Conservation (phyloP, 345 rosid species). For the Aquilaria malaccensis region DNA sequence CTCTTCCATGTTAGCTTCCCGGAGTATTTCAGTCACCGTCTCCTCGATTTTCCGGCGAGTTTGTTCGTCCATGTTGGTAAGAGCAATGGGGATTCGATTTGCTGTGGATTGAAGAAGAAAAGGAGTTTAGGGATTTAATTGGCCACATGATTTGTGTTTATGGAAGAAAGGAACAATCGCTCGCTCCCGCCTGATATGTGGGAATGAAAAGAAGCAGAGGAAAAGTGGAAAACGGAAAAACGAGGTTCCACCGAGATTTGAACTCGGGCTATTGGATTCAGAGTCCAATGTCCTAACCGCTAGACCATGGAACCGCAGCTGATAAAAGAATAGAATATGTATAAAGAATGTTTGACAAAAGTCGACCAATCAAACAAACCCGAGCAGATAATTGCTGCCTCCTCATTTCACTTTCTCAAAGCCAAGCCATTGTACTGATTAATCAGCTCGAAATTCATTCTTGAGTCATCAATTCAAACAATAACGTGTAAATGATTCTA, state of each 20-base stretch:
- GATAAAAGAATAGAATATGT: too few species aligned
- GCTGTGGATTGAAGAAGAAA: not conserved
- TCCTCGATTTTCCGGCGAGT: conserved; percentile 37
- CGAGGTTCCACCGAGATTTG: conserved; percentile 91
- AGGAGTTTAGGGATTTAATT: not conserved
- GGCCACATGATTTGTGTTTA: too few species aligned
- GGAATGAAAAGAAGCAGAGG: not conserved
- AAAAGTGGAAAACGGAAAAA: not conserved
- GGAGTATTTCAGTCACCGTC: conserved; percentile 47
- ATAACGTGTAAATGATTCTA: too few species aligned
- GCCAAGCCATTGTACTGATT: too few species aligned
- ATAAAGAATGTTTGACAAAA: too few species aligned
- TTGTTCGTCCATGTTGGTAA: conserved; percentile 28
- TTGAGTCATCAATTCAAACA: too few species aligned
- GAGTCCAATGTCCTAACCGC: conserved; percentile 97
- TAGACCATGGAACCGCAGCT: conserved; percentile 57
- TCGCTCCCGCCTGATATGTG: not conserved
- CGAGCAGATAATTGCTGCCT: too few species aligned
- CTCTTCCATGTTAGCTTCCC: conserved; percentile 42
- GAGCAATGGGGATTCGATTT: not conserved
- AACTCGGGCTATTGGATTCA: conserved; percentile 96
- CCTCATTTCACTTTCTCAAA: too few species aligned
- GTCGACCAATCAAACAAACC: too few species aligned
- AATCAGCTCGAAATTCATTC: too few species aligned
- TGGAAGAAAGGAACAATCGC: too few species aligned